Evolutionary conservation across 2,329 filamentous ascomycete genomes (phyloP).

Genomic region (Didymella lethalis): DNA sequence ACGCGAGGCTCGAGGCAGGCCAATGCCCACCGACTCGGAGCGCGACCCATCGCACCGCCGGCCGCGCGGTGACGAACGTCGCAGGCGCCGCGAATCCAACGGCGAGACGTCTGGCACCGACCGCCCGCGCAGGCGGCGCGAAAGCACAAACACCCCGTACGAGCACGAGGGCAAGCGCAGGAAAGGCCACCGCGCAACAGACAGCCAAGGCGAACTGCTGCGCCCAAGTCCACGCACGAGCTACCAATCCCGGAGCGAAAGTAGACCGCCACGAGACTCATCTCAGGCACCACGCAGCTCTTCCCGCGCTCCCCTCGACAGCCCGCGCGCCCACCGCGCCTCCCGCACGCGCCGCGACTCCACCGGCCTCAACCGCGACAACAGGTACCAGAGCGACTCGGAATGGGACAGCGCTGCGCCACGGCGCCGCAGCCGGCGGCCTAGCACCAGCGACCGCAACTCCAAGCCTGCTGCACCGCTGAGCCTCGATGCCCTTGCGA

Average conservation of each 20-base stretch:
- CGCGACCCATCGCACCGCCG: conserved; percentile 32
- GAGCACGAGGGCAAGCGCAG: conserved; percentile 42
- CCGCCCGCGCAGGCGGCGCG: conserved; percentile 30
- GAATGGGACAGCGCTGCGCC: conserved; percentile 41
- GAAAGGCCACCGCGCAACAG: conserved; percentile 50
- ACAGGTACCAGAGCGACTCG: conserved; percentile 38
- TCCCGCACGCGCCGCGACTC: conserved; percentile 17
- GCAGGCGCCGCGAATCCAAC: conserved; percentile 40
- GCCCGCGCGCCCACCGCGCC: conserved; percentile 8
- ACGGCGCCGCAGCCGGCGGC: conserved; percentile 31
- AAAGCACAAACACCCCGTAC: conserved; percentile 27
- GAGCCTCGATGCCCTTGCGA: conserved; percentile 68
- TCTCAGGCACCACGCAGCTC: conserved; percentile 8
- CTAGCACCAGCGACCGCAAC: conserved; percentile 40
- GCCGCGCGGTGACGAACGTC: conserved; percentile 40
- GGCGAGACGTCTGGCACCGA: conserved; percentile 36
- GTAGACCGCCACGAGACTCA: background rate
- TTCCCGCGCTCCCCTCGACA: conserved; percentile 13
- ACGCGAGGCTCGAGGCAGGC: background rate
- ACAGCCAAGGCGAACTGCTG: conserved; percentile 50
- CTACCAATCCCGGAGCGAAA: background rate
- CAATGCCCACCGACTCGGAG: conserved; percentile 21
- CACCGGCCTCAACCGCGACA: conserved; percentile 6
- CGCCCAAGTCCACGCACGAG: conserved; percentile 9
- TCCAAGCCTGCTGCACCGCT: conserved; percentile 46